Percentiles rank a stretch among this genome's conserved stretches.
phyloP scores from a whole-genome alignment of 495 filamentous ascomycete genomes.

The Xylaria flabelliformis region DNA sequence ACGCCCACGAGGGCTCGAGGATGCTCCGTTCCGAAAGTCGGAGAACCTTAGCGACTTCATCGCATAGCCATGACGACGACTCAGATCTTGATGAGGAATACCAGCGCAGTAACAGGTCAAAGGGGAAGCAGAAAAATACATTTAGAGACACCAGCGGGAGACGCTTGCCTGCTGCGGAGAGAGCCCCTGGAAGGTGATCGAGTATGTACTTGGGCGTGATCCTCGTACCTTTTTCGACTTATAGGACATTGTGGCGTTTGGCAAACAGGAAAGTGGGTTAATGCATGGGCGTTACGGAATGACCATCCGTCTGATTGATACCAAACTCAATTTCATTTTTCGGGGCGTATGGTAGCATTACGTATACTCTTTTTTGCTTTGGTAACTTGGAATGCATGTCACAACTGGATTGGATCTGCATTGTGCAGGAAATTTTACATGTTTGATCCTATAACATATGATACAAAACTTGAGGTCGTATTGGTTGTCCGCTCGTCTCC shows the following conservation, averaged over 20 bases:
- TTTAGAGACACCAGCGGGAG: conserved; percentile 48
- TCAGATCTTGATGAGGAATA: conserved; percentile 42
- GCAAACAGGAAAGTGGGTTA: conserved; percentile 27
- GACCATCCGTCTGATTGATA: conserved; percentile 4
- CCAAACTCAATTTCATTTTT: conserved; percentile 17
- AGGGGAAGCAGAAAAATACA: conserved; percentile 41
- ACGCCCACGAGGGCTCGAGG: conserved; percentile 56
- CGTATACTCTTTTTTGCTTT: conserved; percentile 8
- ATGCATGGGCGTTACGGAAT: conserved; percentile 31
- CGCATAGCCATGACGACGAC: conserved; percentile 27
- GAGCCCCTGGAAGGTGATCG: conserved; percentile 45
- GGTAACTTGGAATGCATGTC: conserved; percentile 5
- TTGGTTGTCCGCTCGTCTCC: conserved; percentile 2
- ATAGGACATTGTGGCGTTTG: conserved; percentile 38
- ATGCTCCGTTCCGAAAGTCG: conserved; percentile 53
- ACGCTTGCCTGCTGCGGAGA: conserved; percentile 49
- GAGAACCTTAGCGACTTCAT: conserved; percentile 28
- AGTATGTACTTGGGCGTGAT: not conserved
- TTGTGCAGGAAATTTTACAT: conserved; percentile 31
- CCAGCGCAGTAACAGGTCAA: conserved; percentile 34
- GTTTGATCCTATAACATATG: conserved; percentile 30
- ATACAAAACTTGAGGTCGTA: conserved; percentile 27
- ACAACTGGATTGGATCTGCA: conserved; percentile 15
- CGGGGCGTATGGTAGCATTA: not conserved
- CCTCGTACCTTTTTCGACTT: conserved; percentile 33